Base-by-base conservation (phyloP, 2,329 filamentous ascomycete genomes). In the Diaporthe vaccinii region DNA sequence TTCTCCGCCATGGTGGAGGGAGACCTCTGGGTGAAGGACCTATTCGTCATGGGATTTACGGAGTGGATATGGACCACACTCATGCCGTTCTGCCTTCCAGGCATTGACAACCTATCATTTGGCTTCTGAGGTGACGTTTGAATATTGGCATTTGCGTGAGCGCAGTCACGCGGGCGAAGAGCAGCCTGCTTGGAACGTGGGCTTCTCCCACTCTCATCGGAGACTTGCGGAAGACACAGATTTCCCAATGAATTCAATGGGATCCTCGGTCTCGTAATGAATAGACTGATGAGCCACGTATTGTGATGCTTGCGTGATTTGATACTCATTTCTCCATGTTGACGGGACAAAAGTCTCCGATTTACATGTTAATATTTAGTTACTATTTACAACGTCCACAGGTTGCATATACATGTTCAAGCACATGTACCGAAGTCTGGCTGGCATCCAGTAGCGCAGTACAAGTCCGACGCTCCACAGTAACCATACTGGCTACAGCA, bases 401-500 rank as follows among this genome's bases (percentile, higher is more conserved):
- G 4, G 3, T 6, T 20, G 20, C 4, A 25, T 53, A 4, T 36
- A 25, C 4, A 8, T 39, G 4, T 7, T 51, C 31, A 69, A 25
- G 46, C 31, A 15, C 65, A 69, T 28, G 46, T 55, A 3, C 65
- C 65, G 15, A 69, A 69, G 4, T 22, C n/a, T 14, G 49, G 5
- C 49, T 69, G 65, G n/a, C 65, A 69, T 9, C 65, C 65, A 41
- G 65, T 55, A 5, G 34, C 65, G 46, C 65, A 69, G 49, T 69
- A 69, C 65, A n/a, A 12, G 17, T 9, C 22, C 15, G 49, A 28
- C n/a, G 14, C 9, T 4, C 65, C 65, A 5, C 65, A 69, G 65
- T 55, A 69, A 8, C 65, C 65, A 8, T 69, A 69, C 49, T 69
- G 65, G 34, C 65, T 69, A 17, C 69, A 72, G 39, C 69, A 72